Evolutionary conservation across 1,284 basidiomycete genomes (phyloP).

Genomic region (Puccinia sorghi): DNA sequence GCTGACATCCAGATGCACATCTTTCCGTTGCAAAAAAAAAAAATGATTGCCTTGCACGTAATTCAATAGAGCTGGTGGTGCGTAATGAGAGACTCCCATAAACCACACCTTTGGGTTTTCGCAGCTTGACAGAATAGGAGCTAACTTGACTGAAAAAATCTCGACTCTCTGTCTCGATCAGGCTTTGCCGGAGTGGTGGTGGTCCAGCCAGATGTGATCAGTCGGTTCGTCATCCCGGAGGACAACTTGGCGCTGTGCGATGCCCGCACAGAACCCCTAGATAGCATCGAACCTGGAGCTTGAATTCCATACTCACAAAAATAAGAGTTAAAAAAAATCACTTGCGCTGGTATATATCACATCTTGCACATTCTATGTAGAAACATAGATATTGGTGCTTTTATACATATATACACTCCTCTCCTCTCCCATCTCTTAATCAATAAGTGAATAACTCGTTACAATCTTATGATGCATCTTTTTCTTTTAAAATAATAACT

Average conservation of each 20-base stretch:
- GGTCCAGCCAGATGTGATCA: conserved; percentile 30
- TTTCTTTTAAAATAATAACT: too few species aligned
- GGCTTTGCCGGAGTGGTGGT: conserved; percentile 37
- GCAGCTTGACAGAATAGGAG: background rate
- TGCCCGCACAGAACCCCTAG: conserved; percentile 10
- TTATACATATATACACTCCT: too few species aligned
- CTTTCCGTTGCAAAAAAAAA: background rate
- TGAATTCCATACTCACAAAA: too few species aligned
- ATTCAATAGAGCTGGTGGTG: background rate
- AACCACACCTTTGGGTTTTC: background rate
- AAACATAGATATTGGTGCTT: too few species aligned
- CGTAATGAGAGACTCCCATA: background rate
- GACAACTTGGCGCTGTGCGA: conserved; percentile 28
- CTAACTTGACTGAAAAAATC: background rate
- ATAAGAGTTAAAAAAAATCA: too few species aligned
- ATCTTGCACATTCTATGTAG: too few species aligned
- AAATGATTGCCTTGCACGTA: background rate
- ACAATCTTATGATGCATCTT: too few species aligned
- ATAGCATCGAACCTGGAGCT: conserved; percentile 23
- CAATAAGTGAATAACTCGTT: too few species aligned
- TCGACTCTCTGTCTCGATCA: background rate
- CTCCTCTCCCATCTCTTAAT: too few species aligned
- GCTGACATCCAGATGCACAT: too few species aligned
- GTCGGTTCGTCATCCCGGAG: conserved; percentile 18
- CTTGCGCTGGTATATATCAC: too few species aligned